These are phyloP conservation scores for Podospora pseudopauciseta DNA, from an alignment of 495 filamentous ascomycete species.

Conservation along the genomic window DNA sequence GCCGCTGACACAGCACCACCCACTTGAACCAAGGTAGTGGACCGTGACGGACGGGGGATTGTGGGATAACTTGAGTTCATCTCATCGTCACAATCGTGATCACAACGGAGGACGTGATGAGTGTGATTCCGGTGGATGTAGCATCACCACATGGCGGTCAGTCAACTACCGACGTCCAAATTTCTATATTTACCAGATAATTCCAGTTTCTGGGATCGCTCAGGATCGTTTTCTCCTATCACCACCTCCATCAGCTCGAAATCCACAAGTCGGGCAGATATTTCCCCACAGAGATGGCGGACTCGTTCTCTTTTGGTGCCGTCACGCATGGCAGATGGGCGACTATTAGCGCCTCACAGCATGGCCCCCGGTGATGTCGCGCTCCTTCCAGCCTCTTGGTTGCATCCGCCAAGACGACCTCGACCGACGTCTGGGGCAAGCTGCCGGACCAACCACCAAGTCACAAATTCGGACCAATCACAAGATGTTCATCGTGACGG, in stretches of 20 bases:
- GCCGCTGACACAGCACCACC: not conserved
- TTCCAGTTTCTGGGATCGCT: not conserved
- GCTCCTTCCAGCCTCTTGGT: not conserved
- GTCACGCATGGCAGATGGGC: not conserved
- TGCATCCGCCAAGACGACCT: not conserved
- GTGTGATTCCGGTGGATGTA: not conserved
- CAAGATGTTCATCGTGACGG: not conserved
- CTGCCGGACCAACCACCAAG: not conserved
- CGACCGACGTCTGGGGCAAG: not conserved
- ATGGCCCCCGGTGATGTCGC: no score
- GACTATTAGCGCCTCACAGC: not conserved
- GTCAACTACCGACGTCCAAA: not conserved
- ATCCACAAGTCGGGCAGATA: not conserved
- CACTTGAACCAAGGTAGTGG: not conserved
- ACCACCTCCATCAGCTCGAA: not conserved
- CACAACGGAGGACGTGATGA: not conserved
- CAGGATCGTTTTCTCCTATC: not conserved
- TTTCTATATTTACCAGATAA: not conserved
- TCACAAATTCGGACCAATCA: not conserved
- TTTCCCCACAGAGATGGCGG: not conserved
- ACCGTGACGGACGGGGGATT: not conserved
- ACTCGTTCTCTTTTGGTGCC: not conserved
- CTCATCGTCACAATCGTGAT: not conserved
- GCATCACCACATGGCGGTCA: not conserved
- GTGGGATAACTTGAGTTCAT: not conserved